Base-by-base conservation (phyloP, 23 red algal species). In the Gracilaria gracilis region DNA sequence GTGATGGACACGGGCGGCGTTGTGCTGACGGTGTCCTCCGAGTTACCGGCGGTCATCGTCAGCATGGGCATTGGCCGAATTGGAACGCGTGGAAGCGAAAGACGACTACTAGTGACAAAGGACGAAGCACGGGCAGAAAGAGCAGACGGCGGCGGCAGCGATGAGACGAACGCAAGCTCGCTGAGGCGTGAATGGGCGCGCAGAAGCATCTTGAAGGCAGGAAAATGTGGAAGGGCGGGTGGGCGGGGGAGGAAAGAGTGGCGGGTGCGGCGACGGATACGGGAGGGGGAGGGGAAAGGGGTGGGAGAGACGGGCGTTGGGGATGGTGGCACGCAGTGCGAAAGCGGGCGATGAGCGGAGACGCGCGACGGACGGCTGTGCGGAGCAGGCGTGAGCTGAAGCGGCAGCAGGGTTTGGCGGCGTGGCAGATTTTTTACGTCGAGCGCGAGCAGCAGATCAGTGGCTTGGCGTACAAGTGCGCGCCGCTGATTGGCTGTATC, bases 21-120 rank as follows among this genome's bases (percentile, higher is more conserved):
- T 29, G 62, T 33, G 2, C 16, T 67, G 28, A 67, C 62, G 62
- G 62, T 33, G 4, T 74, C 69, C 8, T 74, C 69, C 17, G 69
- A 20, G 39, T 29, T 74, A 9, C 69, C 69, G 34, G 69, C 69
- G 34, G 69, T 74, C 69, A 74, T 74, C 2, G 27, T 67, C n/a
- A 36, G 0, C 12, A 15, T 0, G 2, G 28, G 62, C 2, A 36
- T 3, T 67, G 28, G 62, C 16, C 62, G 62, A 36, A 31, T 67
- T 29, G 62, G 2, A 2, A 21, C 16, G 62, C 9, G 1, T 9
- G 9, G 62, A 29, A 67, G 62, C 11, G 62, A 1, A 21, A 67
- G 62, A 67, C 28, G 62, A 67, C 9, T 9, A 67, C 14, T 14
- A 33, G 62, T 33, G 62, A 36, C 24, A 24, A 67, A 67, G 62